Evolutionary conservation across 148 eudicot species (phyloP).

Genomic region (Limonium bicolor): DNA sequence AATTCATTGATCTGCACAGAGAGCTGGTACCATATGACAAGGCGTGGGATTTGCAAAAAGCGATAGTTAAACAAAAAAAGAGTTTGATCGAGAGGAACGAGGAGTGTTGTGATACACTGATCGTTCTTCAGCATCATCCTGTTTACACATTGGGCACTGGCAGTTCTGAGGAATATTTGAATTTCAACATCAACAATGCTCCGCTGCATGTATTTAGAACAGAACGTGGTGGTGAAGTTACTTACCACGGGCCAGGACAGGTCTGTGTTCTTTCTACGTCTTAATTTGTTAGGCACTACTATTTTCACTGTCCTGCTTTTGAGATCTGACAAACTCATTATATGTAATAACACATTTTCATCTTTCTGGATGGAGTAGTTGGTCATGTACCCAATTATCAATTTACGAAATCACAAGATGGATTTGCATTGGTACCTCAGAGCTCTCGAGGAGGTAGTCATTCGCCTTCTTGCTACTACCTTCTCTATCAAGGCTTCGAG

Average conservation of each 20-base stretch:
- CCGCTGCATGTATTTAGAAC: conserved; percentile 62
- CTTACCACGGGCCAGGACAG: conserved; percentile 99
- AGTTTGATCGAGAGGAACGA: conserved; percentile 29
- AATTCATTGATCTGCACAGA: conserved; percentile 46
- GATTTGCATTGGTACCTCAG: conserved; percentile 98
- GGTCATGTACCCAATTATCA: conserved; percentile 80
- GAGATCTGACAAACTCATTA: no score
- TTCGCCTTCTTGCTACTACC: conserved; percentile 56
- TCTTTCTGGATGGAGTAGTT: conserved; percentile 37
- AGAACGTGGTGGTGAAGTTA: conserved; percentile 97
- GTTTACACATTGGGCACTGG: conserved; percentile 91
- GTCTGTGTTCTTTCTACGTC: conserved; percentile 18
- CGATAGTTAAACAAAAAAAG: conserved; percentile 50
- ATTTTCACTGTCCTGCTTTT: no score
- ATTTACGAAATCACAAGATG: conserved; percentile 73
- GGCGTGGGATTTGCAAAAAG: conserved; percentile 87
- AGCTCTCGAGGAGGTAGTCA: conserved; percentile 82
- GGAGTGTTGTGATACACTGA: conserved; percentile 48
- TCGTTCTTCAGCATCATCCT: conserved; percentile 72
- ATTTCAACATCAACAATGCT: conserved; percentile 42
- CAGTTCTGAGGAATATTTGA: conserved; percentile 58
- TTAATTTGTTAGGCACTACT: no score
- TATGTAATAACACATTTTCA: conserved; percentile 11
- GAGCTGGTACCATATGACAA: conserved; percentile 55
- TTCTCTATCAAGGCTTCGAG: conserved; percentile 61